Base-by-base conservation (phyloP, 2,329 filamentous ascomycete genomes). In the Chrysoporthe deuterocubensis region DNA sequence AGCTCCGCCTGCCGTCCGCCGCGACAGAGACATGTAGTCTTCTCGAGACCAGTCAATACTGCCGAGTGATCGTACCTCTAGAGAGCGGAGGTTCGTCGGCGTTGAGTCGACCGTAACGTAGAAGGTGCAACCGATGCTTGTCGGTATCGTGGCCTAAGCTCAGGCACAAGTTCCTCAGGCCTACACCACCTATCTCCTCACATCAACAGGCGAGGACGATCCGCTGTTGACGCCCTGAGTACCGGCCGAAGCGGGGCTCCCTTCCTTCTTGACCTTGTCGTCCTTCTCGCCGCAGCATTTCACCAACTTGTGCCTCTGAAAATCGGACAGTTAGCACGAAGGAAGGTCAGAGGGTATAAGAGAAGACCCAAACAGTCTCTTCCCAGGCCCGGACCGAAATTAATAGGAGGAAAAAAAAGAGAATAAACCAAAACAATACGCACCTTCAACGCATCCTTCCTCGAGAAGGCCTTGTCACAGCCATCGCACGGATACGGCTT, bases 381-480 rank as follows among this genome's bases (percentile, higher is more conserved):
- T 26, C 0, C 26, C 26, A 26, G 26, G 26, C 26, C 26, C 26
- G 26, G 26, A 26, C 26, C 26, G 26, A 26, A 26, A 26, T 26
- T 26, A 26, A 26, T 26, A 26, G 26, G 26, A 26, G 1, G 26
- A 26, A 26, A 26, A 26, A 26, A 16, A 8, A 26, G 32, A 14
- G 16, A 43, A 14, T 4, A 14, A 13, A 16, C 1, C 18, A 11
- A 5, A 26, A n/a, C 26, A 21, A 13, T 44, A 81, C 88, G 74
- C 82, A 98, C 96, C 92, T 98, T 98, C 42, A 99, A 83, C 11
- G 96, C 96, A 79, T 98, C 96, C 78, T 98, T 98, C 69, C 96
- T 87, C 3, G 94, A 97, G 76, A 99, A 99, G 77, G 92, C 96
- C 86, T 98, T 98, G 70, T 97, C 94, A 77, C 96, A 99, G 75